Percentiles rank a stretch among this genome's conserved stretches.
Conservation (phyloP, 2,329 filamentous ascomycete species). For the Aspergillus pseudoviridinutans region DNA sequence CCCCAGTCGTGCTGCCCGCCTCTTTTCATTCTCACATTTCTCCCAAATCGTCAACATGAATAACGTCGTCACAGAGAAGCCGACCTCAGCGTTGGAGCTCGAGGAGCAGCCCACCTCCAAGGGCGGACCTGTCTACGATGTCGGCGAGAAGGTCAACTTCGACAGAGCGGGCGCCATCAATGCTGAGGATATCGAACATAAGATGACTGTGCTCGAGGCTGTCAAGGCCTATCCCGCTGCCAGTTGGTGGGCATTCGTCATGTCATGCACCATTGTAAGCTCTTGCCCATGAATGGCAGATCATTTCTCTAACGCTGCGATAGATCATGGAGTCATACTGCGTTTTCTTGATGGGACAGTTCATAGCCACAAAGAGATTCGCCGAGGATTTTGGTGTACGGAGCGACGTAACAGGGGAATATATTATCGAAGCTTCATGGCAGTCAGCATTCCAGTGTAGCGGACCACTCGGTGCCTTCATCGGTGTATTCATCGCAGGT, state of each 20-base stretch:
- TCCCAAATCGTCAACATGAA: no score
- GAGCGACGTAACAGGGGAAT: no score
- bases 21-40: no score
- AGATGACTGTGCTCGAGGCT: constrained; percentile 45
- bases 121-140: no score
- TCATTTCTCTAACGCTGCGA: constrained; percentile 16
- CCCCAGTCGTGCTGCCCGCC: no score
- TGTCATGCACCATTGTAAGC: constrained; percentile 55
- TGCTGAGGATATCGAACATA: constrained; percentile 53
- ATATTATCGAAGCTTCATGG: no score
- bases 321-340: constrained; percentile 64
- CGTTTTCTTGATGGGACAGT: constrained; percentile 59
- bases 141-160: no score
- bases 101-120: no score
- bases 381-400: neutral
- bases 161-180: constrained; percentile 40
- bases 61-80: no score
- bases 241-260: constrained; percentile 53
- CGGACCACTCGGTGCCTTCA: constrained; percentile 50
- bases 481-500: constrained; percentile 49
- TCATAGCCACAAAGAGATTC: constrained; percentile 52
- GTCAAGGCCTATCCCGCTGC: constrained; percentile 52
- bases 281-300: constrained; percentile 13
- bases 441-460: no score
- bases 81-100: no score